Evolutionary conservation across 2,329 filamentous ascomycete genomes (phyloP).

Genomic region (Sporothrix variecibatus): DNA sequence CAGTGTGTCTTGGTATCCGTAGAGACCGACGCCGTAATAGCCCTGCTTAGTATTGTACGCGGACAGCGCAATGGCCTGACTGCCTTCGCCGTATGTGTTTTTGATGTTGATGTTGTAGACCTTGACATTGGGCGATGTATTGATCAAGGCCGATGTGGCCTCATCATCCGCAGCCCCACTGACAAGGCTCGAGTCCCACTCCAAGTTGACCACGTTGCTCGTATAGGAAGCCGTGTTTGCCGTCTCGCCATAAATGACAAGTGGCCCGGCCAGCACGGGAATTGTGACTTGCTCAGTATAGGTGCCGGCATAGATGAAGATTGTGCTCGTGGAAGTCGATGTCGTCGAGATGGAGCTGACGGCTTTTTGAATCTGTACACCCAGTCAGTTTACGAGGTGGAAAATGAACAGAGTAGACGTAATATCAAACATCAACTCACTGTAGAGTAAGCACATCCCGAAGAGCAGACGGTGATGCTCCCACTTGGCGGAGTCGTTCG

Average conservation of each 20-base stretch:
- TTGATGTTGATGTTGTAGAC: slow-evolving; percentile 63
- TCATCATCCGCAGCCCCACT: slow-evolving; percentile 53
- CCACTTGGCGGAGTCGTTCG: slow-evolving; percentile 7
- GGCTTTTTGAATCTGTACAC: slow-evolving; percentile 52
- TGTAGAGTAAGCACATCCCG: slow-evolving; percentile 17
- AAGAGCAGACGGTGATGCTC: slow-evolving; percentile 28
- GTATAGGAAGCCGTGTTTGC: slow-evolving; percentile 52
- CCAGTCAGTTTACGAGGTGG: neutral
- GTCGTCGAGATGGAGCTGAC: slow-evolving; percentile 59
- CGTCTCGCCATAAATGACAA: slow-evolving; percentile 59
- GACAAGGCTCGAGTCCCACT: slow-evolving; percentile 48
- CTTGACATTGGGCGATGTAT: slow-evolving; percentile 53
- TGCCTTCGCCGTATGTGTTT: slow-evolving; percentile 50
- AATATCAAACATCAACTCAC: neutral
- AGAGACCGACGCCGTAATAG: slow-evolving; percentile 50
- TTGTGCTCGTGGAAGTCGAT: slow-evolving; percentile 53
- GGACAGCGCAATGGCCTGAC: slow-evolving; percentile 50
- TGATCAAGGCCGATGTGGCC: slow-evolving; percentile 47
- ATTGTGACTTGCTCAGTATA: slow-evolving; percentile 64
- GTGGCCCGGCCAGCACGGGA: slow-evolving; percentile 46
- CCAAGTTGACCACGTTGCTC: slow-evolving; percentile 59
- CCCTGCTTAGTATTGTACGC: slow-evolving; percentile 48
- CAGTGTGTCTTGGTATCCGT: slow-evolving; percentile 54
- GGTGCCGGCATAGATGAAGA: slow-evolving; percentile 64
- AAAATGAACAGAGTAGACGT: neutral